Evolutionary conservation across 805 yeast species (phyloP).

Genomic region (Torulaspora gathmanii): DNA sequence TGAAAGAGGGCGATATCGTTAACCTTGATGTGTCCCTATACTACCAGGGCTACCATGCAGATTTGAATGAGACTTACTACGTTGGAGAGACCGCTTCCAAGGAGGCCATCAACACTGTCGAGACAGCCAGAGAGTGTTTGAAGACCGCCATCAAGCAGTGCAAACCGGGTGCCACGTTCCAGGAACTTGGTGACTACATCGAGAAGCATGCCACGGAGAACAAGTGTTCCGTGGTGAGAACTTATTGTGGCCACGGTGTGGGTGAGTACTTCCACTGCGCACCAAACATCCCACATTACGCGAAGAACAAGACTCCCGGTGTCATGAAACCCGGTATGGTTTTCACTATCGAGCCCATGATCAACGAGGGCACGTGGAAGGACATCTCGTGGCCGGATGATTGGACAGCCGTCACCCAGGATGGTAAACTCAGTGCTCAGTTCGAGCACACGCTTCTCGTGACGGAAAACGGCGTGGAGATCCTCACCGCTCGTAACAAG

Average conservation of each 20-base stretch:
- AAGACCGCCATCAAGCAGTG: constrained; percentile 78
- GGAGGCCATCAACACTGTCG: constrained; percentile 84
- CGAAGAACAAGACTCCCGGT: constrained; percentile 88
- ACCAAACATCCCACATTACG: constrained; percentile 92
- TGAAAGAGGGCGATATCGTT: constrained; percentile 91
- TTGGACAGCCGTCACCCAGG: constrained; percentile 92
- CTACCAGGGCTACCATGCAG: constrained; percentile 87
- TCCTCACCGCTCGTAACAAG: constrained; percentile 74
- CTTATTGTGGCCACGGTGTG: constrained; percentile 93
- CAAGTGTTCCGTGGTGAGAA: constrained; percentile 79
- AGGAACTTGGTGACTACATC: constrained; percentile 81
- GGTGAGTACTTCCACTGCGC: constrained; percentile 83
- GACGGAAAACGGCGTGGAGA: constrained; percentile 90
- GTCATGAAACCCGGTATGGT: constrained; percentile 93
- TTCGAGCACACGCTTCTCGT: constrained; percentile 91
- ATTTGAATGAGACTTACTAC: constrained; percentile 92
- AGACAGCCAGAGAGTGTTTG: constrained; percentile 82
- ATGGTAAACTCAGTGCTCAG: constrained; percentile 88
- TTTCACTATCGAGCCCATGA: constrained; percentile 97
- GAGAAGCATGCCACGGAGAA: constrained; percentile 79
- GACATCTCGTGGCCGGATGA: constrained; percentile 94
- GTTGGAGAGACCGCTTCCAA: constrained; percentile 84
- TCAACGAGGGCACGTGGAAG: constrained; percentile 73
- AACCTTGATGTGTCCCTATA: constrained; percentile 85
- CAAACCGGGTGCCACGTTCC: constrained; percentile 87